Conservation (phyloP, 495 filamentous ascomycete species). For the Delitschia confertaspora region DNA sequence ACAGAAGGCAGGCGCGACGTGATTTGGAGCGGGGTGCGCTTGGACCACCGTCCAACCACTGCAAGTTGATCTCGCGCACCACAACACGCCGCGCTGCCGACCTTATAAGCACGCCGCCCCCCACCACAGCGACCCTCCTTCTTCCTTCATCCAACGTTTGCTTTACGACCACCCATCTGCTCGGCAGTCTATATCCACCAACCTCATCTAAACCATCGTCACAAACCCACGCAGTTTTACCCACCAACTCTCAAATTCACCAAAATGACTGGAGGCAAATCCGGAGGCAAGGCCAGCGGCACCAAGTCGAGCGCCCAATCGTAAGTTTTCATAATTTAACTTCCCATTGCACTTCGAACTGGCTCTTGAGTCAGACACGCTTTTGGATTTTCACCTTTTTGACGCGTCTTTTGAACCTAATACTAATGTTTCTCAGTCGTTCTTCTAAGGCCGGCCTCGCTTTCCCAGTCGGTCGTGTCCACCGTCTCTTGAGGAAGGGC, state of each 20-base stretch:
- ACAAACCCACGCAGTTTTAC: constrained; percentile 20
- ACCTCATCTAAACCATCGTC: constrained; percentile 22
- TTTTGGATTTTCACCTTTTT: constrained; percentile 17
- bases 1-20: too few relatives aligned
- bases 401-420: constrained; percentile 18
- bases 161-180: constrained; percentile 13
- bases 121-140: constrained; percentile 16
- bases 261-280: constrained; percentile 99
- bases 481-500: constrained; percentile 98
- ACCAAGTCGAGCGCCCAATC: constrained; percentile 89
- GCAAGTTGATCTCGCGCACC: constrained; percentile 31
- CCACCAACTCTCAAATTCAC: constrained; percentile 33
- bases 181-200: constrained; percentile 30
- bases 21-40: constrained; percentile 1
- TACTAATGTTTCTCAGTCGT: constrained; percentile 50
- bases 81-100: constrained; percentile 22
- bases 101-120: constrained; percentile 27
- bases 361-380: constrained; percentile 29
- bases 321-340: constrained; percentile 47
- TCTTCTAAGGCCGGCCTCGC: constrained; percentile 99
- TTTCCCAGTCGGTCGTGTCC: constrained; percentile 99
- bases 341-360: constrained; percentile 12
- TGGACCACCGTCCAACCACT: constrained; percentile 15
- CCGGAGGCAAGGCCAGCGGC: constrained; percentile 95
- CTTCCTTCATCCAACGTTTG: constrained; percentile 23